Evolutionary conservation across 495 filamentous ascomycete genomes (phyloP).

Genomic region (Massariosphaeria phaeospora): DNA sequence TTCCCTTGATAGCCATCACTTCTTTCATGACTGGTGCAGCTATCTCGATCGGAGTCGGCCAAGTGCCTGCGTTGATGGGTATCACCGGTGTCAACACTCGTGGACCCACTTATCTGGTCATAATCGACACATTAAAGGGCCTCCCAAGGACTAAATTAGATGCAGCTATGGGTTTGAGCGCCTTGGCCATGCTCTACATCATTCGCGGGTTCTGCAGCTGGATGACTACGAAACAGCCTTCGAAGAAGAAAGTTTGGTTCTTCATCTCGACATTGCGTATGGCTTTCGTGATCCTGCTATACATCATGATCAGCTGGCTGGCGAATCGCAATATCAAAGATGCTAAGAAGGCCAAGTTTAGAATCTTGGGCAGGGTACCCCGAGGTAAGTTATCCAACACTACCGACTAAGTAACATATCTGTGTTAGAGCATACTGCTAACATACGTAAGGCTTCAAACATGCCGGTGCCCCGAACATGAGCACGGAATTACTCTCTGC

Average conservation of each 20-base stretch:
- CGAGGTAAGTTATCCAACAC: constrained; percentile 47
- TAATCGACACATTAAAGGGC: constrained; percentile 81
- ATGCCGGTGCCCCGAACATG: constrained; percentile 71
- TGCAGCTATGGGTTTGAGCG: constrained; percentile 84
- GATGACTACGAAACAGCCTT: constrained; percentile 62
- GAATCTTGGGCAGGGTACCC: constrained; percentile 69
- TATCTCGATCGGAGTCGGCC: constrained; percentile 83
- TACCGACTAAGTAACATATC: neutral
- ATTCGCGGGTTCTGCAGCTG: constrained; percentile 65
- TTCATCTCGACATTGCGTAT: constrained; percentile 86
- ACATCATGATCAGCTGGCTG: constrained; percentile 86
- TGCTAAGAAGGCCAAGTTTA: constrained; percentile 51
- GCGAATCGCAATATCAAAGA: constrained; percentile 58
- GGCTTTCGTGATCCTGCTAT: constrained; percentile 87
- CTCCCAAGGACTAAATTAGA: constrained; percentile 65
- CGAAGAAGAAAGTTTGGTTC: constrained; percentile 70
- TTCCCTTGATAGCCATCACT: constrained; percentile 83
- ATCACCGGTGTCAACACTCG: constrained; percentile 71
- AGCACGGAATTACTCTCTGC: constrained; percentile 56
- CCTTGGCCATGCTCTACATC: constrained; percentile 73
- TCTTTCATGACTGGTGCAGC: constrained; percentile 99
- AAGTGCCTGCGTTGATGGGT: constrained; percentile 80
- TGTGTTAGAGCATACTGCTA: neutral
- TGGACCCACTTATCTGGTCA: constrained; percentile 72
- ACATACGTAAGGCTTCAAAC: constrained; percentile 58